A percentile compares a stretch with the other conserved stretches of the same genome.
phyloP scores from a whole-genome alignment of 2,329 filamentous ascomycete species.

The Nemania serpens region DNA sequence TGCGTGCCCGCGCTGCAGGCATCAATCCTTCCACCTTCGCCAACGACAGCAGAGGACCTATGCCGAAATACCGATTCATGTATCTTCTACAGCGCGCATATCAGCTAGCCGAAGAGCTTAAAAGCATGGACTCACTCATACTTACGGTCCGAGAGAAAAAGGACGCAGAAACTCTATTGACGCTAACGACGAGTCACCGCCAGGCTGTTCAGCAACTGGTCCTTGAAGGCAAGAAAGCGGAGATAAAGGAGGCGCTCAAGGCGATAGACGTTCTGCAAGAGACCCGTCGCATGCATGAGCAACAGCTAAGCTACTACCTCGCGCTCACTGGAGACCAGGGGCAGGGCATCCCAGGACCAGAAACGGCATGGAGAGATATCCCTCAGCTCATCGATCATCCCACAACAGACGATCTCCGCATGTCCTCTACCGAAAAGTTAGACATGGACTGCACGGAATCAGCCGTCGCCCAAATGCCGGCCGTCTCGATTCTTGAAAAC shows the following conservation, averaged over 20 bases:
- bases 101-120: neutral
- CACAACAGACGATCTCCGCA: conserved; percentile 6
- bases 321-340: conserved; percentile 4
- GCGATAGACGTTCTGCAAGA: neutral
- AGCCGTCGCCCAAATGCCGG: neutral
- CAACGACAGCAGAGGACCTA: neutral
- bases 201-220: neutral
- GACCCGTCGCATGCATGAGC: neutral
- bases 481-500: neutral
- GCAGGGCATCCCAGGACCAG: neutral
- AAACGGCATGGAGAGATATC: conserved; percentile 8
- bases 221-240: neutral
- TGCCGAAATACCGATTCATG: conserved; percentile 7
- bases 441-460: neutral
- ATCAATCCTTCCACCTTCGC: neutral
- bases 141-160: conserved; percentile 6
- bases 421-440: neutral
- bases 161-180: neutral
- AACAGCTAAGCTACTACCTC: neutral
- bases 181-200: neutral
- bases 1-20: neutral
- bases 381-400: neutral
- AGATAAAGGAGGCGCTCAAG: neutral
- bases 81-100: conserved; percentile 3
- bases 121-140: neutral